Conservation (phyloP, 805 yeast genomes). For the Cyberlindnera veronae region DNA sequence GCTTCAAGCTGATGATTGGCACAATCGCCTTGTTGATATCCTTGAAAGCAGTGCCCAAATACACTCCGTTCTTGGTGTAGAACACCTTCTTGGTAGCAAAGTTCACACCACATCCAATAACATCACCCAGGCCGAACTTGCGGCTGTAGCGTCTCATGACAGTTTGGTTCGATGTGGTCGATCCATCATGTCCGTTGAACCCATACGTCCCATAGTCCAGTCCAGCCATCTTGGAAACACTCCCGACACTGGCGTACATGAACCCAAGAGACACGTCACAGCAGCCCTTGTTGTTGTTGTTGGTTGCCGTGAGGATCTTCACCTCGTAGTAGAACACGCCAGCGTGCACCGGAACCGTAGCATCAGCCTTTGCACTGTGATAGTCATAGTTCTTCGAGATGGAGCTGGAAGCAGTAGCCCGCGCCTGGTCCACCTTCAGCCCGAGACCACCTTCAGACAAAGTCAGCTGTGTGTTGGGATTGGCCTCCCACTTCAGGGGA, state of each 20-base stretch:
- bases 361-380: constrained; percentile 31
- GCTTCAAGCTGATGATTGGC: constrained; percentile 44
- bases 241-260: constrained; percentile 31
- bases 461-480: constrained; percentile 3
- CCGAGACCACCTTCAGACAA: constrained; percentile 13
- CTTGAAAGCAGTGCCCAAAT: constrained; percentile 50
- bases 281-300: constrained; percentile 27
- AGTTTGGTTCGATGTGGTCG: constrained; percentile 35
- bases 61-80: constrained; percentile 78
- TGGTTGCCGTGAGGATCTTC: constrained; percentile 34
- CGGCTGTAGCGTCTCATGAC: constrained; percentile 39
- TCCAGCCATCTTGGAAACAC: constrained; percentile 42
- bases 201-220: constrained; percentile 47
- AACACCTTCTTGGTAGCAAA: constrained; percentile 60
- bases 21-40: constrained; percentile 40
- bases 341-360: constrained; percentile 35
- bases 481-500: constrained; percentile 21
- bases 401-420: background rate
- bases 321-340: constrained; percentile 53
- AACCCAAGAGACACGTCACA: constrained; percentile 44
- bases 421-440: constrained; percentile 13
- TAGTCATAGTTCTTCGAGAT: constrained; percentile 18
- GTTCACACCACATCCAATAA: constrained; percentile 83
- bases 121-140: constrained; percentile 53
- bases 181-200: constrained; percentile 51